Evolutionary conservation across 345 rosid species (phyloP).

Genomic region (Melaleuca quinquenervia): DNA sequence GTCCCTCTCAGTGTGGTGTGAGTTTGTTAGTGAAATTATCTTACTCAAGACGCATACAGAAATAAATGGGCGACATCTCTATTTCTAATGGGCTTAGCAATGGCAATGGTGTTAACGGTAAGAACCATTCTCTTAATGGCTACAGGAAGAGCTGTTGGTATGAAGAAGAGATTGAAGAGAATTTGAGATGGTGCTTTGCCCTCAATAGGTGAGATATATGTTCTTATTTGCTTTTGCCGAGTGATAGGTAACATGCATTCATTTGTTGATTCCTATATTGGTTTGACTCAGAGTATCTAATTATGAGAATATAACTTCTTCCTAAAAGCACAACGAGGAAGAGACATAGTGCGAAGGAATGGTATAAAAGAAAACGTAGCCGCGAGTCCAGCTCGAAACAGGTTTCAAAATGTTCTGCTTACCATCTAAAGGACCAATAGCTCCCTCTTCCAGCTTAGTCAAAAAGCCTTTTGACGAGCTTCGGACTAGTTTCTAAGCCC

Average conservation of each 20-base stretch:
- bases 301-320: neutral
- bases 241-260: neutral
- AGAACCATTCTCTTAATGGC: slow-evolving; percentile 21
- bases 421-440: no score
- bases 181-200: slow-evolving; percentile 53
- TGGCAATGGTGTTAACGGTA: slow-evolving; percentile 25
- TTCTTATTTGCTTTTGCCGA: neutral
- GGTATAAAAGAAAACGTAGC: no score
- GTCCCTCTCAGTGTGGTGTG: neutral
- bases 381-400: no score
- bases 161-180: slow-evolving; percentile 56
- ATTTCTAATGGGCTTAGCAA: slow-evolving; percentile 20
- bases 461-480: no score
- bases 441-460: no score
- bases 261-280: neutral
- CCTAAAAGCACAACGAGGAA: no score
- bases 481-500: no score
- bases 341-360: no score
- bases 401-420: no score
- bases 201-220: slow-evolving; percentile 34
- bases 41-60: neutral
- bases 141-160: slow-evolving; percentile 71
- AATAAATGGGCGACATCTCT: slow-evolving; percentile 40
- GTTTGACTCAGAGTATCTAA: neutral
- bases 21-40: neutral